Evolutionary conservation across 371 early-diverging fungal species (phyloP), one percentile per base, ranked within the genome.

Genomic region (Mucor circinelloides): DNA sequence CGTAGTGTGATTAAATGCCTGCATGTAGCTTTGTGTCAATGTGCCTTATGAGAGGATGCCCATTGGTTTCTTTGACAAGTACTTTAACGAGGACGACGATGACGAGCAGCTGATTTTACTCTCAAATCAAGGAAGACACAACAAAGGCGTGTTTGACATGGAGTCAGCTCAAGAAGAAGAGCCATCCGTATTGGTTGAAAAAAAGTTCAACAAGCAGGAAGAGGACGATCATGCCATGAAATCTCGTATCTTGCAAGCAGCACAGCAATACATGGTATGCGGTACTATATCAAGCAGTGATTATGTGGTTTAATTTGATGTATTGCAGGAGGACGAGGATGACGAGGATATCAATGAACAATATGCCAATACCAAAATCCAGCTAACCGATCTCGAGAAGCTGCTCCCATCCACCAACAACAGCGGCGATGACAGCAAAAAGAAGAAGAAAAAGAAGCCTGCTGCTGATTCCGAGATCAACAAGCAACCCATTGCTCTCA

Each of bases 31-130:
- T 12, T 86, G 86, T 56, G 63, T 86, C 48, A 75, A 87, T 70
- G 68, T 85, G 1, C 84, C 86, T 46, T 82, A 85, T 50, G 88
- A 88, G 25, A 76, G 81, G 50, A 78, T 89, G 60, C 89, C 89
- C 0, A 55, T 81, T 28, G 87, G 87, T 28, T 87, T 85, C 58
- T 80, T 75, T 28, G 89, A 88, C 58, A 88, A 87, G 44, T 70
- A 83, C 6, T 88, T 81, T 61, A 83, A 80, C 28, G 87, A 89
- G 25, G 73, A 65, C 0, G 62, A 57, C 0, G 52, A 52, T 52
- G 28, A 61, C 15, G 54, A 54, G 0, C 50, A 38, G 21, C 12
- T 60, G n/a, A 63, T 54, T 3, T n/a, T 48, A 31, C 23, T 52
- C 23, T 58, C 65, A 23, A 65, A 62, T 28, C 17, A 25, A 48